phyloP scores from a whole-genome alignment of 495 filamentous ascomycete genomes.

The Talaromyces thailandensis region DNA sequence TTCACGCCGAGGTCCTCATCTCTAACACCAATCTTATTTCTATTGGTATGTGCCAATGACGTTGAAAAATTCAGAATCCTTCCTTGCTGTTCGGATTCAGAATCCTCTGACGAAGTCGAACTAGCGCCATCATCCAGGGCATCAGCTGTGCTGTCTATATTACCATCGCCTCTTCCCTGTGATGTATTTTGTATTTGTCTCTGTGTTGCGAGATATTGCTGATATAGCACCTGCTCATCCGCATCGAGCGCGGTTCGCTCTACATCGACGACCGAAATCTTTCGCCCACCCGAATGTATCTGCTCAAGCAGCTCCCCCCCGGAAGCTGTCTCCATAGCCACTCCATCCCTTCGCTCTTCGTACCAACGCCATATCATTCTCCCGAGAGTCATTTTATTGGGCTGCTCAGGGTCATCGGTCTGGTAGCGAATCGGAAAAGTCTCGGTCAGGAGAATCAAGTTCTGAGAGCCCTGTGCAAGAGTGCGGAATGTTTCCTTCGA shows the following conservation, averaged over 20 bases:
- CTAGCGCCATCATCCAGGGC: constrained; percentile 77
- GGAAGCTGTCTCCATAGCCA: constrained; percentile 46
- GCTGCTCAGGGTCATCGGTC: constrained; percentile 21
- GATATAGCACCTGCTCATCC: constrained; percentile 69
- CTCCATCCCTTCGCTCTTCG: constrained; percentile 53
- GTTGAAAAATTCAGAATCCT: constrained; percentile 83
- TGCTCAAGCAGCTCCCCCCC: constrained; percentile 55
- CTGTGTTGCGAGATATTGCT: constrained; percentile 80
- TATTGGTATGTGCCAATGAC: constrained; percentile 66
- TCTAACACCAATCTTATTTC: constrained; percentile 70
- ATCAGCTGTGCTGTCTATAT: constrained; percentile 62
- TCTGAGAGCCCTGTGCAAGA: constrained; percentile 65
- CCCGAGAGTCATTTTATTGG: constrained; percentile 36
- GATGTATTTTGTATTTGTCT: constrained; percentile 70
- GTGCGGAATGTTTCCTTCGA: constrained; percentile 72
- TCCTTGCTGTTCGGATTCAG: constrained; percentile 84
- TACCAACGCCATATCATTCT: constrained; percentile 65
- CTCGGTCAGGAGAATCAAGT: constrained; percentile 81
- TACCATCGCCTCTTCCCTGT: constrained; percentile 53
- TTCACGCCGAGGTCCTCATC: constrained; percentile 88
- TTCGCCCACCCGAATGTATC: constrained; percentile 54
- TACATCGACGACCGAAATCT: constrained; percentile 49
- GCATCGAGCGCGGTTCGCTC: constrained; percentile 57
- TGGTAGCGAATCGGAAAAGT: constrained; percentile 35
- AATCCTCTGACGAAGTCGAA: constrained; percentile 77